A percentile compares a stretch with the other conserved stretches of the same genome.
phyloP scores from a whole-genome alignment of 2,329 filamentous ascomycete species.

The Fusarium sp. region DNA sequence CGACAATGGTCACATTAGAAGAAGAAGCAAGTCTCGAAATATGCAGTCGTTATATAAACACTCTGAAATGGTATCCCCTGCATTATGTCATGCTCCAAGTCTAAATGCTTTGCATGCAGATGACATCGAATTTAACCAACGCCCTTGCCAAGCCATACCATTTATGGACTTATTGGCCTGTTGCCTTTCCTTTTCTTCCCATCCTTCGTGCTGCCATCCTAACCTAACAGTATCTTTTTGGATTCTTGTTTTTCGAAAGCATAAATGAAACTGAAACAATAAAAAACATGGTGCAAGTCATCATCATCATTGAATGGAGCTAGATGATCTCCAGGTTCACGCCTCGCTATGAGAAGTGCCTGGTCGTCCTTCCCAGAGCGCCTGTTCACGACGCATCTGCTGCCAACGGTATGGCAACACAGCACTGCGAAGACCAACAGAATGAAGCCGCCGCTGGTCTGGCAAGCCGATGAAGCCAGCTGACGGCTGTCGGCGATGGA shows the following conservation, averaged over 20 bases:
- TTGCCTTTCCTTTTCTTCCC: constrained; percentile 8
- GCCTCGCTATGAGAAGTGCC: constrained; percentile 41
- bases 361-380: constrained; percentile 36
- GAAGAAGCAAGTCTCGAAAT: neutral
- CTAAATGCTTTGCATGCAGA: constrained; percentile 24
- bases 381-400: constrained; percentile 31
- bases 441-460: constrained; percentile 38
- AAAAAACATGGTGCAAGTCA: constrained; percentile 1
- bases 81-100: constrained; percentile 27
- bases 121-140: constrained; percentile 26
- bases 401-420: constrained; percentile 43
- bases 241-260: neutral
- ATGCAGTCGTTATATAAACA: constrained; percentile 30
- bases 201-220: neutral
- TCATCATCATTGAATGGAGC: neutral
- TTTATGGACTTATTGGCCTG: constrained; percentile 10
- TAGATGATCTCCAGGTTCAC: neutral
- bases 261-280: neutral
- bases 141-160: constrained; percentile 25
- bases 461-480: constrained; percentile 40
- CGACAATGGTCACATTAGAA: neutral
- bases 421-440: constrained; percentile 41
- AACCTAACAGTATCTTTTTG: neutral
- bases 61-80: constrained; percentile 34
- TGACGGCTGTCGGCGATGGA: constrained; percentile 38